These are phyloP conservation scores for Ascochyta lentis DNA, from an alignment of 2,329 filamentous ascomycete genomes.

Conservation along the genomic window DNA sequence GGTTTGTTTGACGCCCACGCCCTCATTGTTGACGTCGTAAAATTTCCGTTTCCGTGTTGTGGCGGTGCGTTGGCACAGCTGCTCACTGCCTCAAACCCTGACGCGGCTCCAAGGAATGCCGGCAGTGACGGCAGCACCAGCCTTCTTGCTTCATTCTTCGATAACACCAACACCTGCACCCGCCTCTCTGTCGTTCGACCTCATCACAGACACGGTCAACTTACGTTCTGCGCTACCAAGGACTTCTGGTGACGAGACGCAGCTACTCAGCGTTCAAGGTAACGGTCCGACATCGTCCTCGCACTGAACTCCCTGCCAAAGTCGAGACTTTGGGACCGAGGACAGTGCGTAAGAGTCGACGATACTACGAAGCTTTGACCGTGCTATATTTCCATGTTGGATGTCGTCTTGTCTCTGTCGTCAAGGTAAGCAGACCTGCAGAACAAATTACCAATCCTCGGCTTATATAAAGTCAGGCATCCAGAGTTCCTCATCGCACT, in stretches of 20 bases:
- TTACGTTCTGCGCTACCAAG: not conserved
- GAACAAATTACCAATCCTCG: too few relatives aligned
- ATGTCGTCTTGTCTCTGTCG: too few relatives aligned
- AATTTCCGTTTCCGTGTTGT: constrained; percentile 8
- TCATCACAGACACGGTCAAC: not conserved
- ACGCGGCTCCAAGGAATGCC: constrained; percentile 21
- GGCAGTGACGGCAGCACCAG: constrained; percentile 20
- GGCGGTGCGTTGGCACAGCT: constrained; percentile 24
- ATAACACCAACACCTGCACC: not conserved
- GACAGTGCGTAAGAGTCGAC: too few relatives aligned
- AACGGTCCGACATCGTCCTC: too few relatives aligned
- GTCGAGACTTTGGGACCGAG: too few relatives aligned
- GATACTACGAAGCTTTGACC: too few relatives aligned
- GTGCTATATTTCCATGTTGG: too few relatives aligned
- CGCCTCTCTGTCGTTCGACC: not conserved
- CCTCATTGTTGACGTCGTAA: not conserved
- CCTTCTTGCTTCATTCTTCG: not conserved
- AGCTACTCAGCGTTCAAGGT: too few relatives aligned
- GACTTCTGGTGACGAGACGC: not conserved
- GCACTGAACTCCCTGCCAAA: too few relatives aligned
- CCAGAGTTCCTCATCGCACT: too few relatives aligned
- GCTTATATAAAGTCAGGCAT: too few relatives aligned
- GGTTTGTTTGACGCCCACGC: not conserved
- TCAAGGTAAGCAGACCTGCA: too few relatives aligned
- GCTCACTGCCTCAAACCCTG: constrained; percentile 15